phyloP scores from a whole-genome alignment of 768 basidiomycete species.

The Hysterangium stoloniferum region DNA sequence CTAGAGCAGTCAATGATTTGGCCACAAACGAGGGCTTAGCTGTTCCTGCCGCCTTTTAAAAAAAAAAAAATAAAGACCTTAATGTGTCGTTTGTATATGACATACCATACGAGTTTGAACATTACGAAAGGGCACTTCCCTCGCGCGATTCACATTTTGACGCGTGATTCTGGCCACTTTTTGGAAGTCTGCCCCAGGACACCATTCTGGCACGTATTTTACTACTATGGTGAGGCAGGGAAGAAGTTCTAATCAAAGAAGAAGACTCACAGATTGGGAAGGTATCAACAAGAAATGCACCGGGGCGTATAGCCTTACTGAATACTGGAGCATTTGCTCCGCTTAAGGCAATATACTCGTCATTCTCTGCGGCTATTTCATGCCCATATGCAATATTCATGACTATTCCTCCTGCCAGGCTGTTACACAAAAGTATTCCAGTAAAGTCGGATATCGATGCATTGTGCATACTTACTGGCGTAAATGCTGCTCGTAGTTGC shows the following conservation, averaged over 20 bases:
- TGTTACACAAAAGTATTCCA: background rate
- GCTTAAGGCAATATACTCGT: background rate
- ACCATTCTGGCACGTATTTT: slow-evolving; percentile 3
- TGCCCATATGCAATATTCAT: slow-evolving; percentile 7
- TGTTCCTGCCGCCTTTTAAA: background rate
- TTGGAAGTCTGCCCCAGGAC: slow-evolving; percentile 13
- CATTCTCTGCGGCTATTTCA: background rate
- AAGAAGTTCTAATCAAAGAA: background rate
- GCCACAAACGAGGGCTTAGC: slow-evolving; percentile 1
- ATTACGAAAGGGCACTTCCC: slow-evolving; percentile 10
- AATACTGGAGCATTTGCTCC: background rate
- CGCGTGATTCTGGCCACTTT: background rate
- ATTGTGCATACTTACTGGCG: slow-evolving; percentile 14
- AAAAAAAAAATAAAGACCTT: background rate
- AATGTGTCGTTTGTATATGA: too few relatives aligned
- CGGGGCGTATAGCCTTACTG: slow-evolving; percentile 7
- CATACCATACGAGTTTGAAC: slow-evolving; percentile 18
- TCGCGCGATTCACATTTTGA: background rate
- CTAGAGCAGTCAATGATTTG: background rate
- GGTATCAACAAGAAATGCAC: background rate
- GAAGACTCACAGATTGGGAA: slow-evolving; percentile 7
- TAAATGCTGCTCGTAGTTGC: slow-evolving; percentile 30
- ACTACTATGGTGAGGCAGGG: background rate
- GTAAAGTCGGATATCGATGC: background rate
- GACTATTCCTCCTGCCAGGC: background rate